Base-by-base conservation (phyloP, 1,139 yeast species). In the Pichia sp. region DNA sequence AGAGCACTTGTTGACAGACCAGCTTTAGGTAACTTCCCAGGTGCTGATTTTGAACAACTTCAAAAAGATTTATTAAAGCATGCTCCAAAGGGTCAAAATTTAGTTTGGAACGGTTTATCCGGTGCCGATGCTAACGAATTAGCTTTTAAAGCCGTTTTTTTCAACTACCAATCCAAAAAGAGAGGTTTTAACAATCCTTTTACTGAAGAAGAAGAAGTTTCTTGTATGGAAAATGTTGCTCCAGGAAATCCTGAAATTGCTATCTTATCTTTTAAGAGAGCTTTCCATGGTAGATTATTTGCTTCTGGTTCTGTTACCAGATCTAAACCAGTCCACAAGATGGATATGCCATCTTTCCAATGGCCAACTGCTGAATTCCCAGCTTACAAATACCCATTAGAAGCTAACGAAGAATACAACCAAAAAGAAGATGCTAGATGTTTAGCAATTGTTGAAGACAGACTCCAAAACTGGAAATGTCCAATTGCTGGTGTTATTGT, bases 291-390 rank as follows among this genome's bases (percentile, higher is more conserved):
- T 46, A 75, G 94, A 62, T 68, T 82, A 49, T 81, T 83, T 66
- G 94, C 91, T 18, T 73, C 88, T 35, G 81, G 80, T 31, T 78
- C 89, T 20, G 74, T 83, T 50, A 83, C 94, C 23, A 70, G 88
- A 61, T 80, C 91, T 40, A 84, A 82, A 69, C 88, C 93, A 50
- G 73, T 83, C 52, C 93, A 84, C 69, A 83, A 83, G 68, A 72
- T 83, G 62, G 94, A 83, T 59, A 76, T 83, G 62, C 94, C 94
- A 46, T 75, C 88, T 14, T 83, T 83, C 68, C 75, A 81, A 54
- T 83, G 94, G 94, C 94, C 94, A 58, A 81, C 80, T 63, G 91
- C 93, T 34, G 78, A 82, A 51, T 84, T 79, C 70, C 94, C 94
- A 45, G 57, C 73, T 36, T 77, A 81, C 65, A 68, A 78, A 63